Conservation (phyloP, 2,329 filamentous ascomycete genomes). For the Fusarium compactum region DNA sequence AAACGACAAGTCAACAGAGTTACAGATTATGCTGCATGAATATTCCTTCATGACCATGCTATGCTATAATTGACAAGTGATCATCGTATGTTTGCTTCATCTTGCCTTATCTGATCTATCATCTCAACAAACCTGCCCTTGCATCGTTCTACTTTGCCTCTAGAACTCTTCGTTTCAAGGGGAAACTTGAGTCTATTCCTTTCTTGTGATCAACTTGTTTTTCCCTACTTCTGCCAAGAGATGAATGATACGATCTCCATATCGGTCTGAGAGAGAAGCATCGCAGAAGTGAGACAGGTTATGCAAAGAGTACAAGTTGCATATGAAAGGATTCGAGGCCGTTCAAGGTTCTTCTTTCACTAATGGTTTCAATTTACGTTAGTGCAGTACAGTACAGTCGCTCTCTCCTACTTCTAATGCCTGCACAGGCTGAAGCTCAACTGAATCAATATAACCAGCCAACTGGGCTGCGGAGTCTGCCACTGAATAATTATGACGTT, state of each 20-base stretch:
- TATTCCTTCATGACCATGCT: neutral
- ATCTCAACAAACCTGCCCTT: slow-evolving; percentile 8
- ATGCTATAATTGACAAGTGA: neutral
- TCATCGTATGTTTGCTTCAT: neutral
- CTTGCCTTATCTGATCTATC: slow-evolving; percentile 16
- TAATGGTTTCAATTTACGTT: neutral
- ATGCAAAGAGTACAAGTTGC: neutral
- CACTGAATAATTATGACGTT: neutral
- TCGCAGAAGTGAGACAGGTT: neutral
- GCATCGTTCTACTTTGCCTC: slow-evolving; percentile 7
- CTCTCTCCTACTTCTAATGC: neutral
- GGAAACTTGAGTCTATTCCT: neutral
- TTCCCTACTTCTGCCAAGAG: neutral
- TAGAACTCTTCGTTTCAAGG: neutral
- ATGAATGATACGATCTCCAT: slow-evolving; percentile 22
- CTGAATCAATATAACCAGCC: neutral
- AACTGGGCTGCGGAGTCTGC: neutral
- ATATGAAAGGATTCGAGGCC: neutral
- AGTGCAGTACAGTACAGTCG: neutral
- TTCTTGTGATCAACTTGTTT: neutral
- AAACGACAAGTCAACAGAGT: neutral
- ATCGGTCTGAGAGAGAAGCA: slow-evolving; percentile 29
- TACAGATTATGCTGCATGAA: neutral
- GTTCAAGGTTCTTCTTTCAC: neutral
- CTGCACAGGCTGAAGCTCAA: neutral